A percentile compares a stretch with the other conserved stretches of the same genome.
Conservation (phyloP, 2,329 filamentous ascomycete genomes). For the Arthrobotrys conoides region DNA sequence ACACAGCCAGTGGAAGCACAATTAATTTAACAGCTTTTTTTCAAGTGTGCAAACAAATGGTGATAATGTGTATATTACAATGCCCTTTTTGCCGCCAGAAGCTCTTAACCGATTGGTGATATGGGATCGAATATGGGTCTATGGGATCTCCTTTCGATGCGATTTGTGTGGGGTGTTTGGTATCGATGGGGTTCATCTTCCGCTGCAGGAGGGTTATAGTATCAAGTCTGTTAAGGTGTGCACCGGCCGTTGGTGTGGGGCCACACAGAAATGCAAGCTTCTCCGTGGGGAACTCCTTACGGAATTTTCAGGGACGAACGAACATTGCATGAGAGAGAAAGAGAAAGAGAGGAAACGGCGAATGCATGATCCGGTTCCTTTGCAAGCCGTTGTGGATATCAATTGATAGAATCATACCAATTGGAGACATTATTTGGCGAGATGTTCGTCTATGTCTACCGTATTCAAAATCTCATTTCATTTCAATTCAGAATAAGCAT, state of each 20-base stretch:
- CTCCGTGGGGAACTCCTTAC: constrained; percentile 24
- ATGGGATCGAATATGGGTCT: constrained; percentile 9
- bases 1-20: constrained; percentile 7
- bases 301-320: constrained; percentile 23
- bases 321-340: constrained; percentile 13
- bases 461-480: constrained; percentile 22
- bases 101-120: constrained; percentile 16
- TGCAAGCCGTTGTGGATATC: constrained; percentile 32
- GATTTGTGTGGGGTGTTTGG: constrained; percentile 23
- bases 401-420: constrained; percentile 24
- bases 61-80: constrained; percentile 23
- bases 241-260: constrained; percentile 32
- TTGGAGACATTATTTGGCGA: constrained; percentile 28
- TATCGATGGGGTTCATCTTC: constrained; percentile 31
- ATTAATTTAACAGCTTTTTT: constrained; percentile 17
- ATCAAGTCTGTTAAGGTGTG: constrained; percentile 9
- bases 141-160: constrained; percentile 32
- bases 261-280: constrained; percentile 6
- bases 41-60: constrained; percentile 16
- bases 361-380: constrained; percentile 20
- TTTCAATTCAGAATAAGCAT: neutral
- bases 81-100: constrained; percentile 31
- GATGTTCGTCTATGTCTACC: constrained; percentile 27
- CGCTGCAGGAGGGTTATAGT: constrained; percentile 31
- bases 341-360: constrained; percentile 3